Evolutionary conservation across 768 basidiomycete genomes (phyloP).

Genomic region (Hygrocybe punicea): DNA sequence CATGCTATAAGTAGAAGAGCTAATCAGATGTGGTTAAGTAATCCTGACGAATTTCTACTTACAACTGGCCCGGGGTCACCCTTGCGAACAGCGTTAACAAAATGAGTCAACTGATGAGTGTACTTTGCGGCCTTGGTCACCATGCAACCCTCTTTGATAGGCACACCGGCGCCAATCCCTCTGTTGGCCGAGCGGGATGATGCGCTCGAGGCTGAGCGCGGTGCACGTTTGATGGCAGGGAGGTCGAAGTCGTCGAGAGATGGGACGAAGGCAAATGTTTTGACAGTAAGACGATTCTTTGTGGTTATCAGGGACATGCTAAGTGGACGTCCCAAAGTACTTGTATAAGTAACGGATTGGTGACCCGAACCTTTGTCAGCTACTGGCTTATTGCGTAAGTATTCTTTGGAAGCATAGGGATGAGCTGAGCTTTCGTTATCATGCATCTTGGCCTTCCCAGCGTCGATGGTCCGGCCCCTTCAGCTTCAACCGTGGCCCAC

Average conservation of each 20-base stretch:
- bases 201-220: constrained; percentile 15
- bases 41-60: constrained; percentile 10
- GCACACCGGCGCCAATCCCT: constrained; percentile 2
- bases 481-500: no score
- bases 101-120: constrained; percentile 17
- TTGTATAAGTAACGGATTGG: no score
- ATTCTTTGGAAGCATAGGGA: no score
- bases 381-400: no score
- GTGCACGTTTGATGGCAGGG: constrained; percentile 15
- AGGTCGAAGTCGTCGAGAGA: constrained; percentile 11
- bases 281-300: constrained; percentile 13
- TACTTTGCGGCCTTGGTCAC: constrained; percentile 21
- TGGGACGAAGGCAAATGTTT: constrained; percentile 16
- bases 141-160: constrained; percentile 19
- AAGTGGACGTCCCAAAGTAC: background rate
- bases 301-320: constrained; percentile 10
- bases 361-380: no score
- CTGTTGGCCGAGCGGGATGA: constrained; percentile 7
- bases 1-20: constrained; percentile 11
- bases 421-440: no score
- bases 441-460: no score
- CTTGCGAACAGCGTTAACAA: constrained; percentile 13
- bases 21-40: constrained; percentile 7
- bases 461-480: no score
- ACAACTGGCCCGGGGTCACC: constrained; percentile 12